Evolutionary conservation across 305 asterid species (phyloP).

Genomic region (Fraxinus dipetala): DNA sequence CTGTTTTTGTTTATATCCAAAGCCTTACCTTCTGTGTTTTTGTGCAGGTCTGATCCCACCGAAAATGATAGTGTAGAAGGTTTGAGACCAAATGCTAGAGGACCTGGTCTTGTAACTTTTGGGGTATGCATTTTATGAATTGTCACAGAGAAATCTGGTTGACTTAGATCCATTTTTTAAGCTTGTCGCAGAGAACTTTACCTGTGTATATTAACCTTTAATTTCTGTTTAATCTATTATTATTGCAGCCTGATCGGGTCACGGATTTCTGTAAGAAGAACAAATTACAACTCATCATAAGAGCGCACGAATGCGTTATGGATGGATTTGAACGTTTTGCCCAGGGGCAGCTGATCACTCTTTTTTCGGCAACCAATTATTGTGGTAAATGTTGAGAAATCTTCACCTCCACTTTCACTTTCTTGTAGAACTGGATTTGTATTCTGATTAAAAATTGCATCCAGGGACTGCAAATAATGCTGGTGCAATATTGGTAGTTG

Average conservation of each 20-base stretch:
- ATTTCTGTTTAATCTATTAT: neutral
- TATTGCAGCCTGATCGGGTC: conserved; percentile 14
- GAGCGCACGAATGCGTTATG: conserved; percentile 14
- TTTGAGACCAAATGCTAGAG: conserved; percentile 31
- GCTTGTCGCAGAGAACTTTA: neutral
- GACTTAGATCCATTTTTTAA: neutral
- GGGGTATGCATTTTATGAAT: neutral
- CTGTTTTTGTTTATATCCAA: neutral
- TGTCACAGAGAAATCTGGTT: neutral
- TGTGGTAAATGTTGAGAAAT: conserved; percentile 61
- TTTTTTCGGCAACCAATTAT: conserved; percentile 98
- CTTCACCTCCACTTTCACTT: neutral
- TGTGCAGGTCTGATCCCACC: conserved; percentile 97
- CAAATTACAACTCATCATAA: conserved; percentile 25
- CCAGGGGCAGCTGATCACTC: conserved; percentile 96
- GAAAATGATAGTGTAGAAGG: neutral
- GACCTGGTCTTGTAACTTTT: conserved; percentile 5
- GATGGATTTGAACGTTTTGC: conserved; percentile 83
- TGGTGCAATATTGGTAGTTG: conserved; percentile 96
- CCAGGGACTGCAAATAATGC: conserved; percentile 97
- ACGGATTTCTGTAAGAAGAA: conserved; percentile 91
- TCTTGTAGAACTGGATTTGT: conserved; percentile 8
- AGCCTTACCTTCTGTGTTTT: conserved; percentile 16
- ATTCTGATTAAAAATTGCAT: conserved; percentile 24
- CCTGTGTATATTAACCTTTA: neutral